phyloP scores from a whole-genome alignment of 2,329 filamentous ascomycete genomes.

The Apiospora marii region DNA sequence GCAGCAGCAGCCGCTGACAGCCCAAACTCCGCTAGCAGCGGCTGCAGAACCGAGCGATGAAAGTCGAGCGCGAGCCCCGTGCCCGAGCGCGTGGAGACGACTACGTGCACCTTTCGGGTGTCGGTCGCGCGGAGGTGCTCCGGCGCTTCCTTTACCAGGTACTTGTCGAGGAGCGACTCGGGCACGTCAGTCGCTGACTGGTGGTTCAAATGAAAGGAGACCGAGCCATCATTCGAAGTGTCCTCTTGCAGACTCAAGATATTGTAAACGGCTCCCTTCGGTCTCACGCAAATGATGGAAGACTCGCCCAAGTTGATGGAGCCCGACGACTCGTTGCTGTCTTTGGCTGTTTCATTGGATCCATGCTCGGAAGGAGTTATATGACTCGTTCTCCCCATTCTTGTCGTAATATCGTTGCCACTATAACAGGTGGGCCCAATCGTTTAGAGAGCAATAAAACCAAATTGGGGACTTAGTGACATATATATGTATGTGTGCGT shows the following conservation, averaged over 20 bases:
- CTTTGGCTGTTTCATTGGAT: neutral
- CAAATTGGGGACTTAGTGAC: neutral
- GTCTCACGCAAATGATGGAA: neutral
- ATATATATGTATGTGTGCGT: neutral
- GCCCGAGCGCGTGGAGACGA: conserved; percentile 74
- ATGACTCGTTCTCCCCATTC: neutral
- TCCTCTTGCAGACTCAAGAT: conserved; percentile 51
- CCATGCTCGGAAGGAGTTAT: neutral
- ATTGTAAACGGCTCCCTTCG: conserved; percentile 35
- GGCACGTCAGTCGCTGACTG: conserved; percentile 46
- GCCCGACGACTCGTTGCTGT: neutral
- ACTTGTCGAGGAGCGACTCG: conserved; percentile 44
- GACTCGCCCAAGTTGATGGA: neutral
- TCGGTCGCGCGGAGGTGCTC: conserved; percentile 40
- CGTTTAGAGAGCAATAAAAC: neutral
- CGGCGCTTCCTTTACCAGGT: conserved; percentile 49
- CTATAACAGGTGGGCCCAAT: neutral
- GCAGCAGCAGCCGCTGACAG: conserved; percentile 36
- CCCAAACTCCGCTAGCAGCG: conserved; percentile 58
- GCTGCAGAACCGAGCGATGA: conserved; percentile 62
- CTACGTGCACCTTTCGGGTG: conserved; percentile 59
- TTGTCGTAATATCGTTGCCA: neutral
- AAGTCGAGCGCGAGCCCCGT: conserved; percentile 63
- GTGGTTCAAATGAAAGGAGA: conserved; percentile 39
- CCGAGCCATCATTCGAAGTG: conserved; percentile 34